Conservation (phyloP, 345 rosid genomes). For the Citrus unshiu region DNA sequence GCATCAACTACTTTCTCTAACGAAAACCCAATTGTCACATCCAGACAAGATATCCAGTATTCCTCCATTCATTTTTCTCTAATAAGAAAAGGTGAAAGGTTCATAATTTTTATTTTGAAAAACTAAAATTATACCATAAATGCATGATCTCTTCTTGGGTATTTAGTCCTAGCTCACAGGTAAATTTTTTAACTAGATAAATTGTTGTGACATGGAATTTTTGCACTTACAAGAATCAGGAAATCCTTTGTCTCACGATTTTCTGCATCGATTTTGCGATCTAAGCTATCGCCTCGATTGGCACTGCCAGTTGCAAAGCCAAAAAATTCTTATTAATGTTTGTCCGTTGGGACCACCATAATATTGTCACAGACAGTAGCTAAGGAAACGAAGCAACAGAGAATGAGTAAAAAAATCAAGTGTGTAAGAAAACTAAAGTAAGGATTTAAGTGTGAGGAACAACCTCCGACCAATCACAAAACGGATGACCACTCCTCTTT, state of each 20-base stretch:
- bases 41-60: constrained; percentile 14
- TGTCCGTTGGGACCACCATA: constrained; percentile 3
- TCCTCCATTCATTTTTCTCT: constrained; percentile 7
- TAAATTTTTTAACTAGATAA: neutral
- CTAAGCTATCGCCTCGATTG: constrained; percentile 95
- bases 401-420: neutral
- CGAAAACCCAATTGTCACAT: neutral
- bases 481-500: constrained; percentile 84
- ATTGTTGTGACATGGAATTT: constrained; percentile 12
- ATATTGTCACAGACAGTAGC: neutral
- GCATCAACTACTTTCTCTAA: neutral
- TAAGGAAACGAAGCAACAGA: constrained; percentile 6
- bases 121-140: neutral
- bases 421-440: neutral
- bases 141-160: neutral
- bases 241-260: constrained; percentile 65
- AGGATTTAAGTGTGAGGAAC: constrained; percentile 20
- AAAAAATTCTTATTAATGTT: constrained; percentile 8
- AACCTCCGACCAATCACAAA: constrained; percentile 98
- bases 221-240: constrained; percentile 72
- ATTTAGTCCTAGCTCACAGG: neutral
- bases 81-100: neutral
- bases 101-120: neutral
- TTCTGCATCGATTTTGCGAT: constrained; percentile 78
- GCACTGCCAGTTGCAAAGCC: constrained; percentile 54